Percentiles rank a stretch among this genome's conserved stretches.
Evolutionary conservation across 345 rosid species (phyloP).

Genomic region (Theobroma cacao): DNA sequence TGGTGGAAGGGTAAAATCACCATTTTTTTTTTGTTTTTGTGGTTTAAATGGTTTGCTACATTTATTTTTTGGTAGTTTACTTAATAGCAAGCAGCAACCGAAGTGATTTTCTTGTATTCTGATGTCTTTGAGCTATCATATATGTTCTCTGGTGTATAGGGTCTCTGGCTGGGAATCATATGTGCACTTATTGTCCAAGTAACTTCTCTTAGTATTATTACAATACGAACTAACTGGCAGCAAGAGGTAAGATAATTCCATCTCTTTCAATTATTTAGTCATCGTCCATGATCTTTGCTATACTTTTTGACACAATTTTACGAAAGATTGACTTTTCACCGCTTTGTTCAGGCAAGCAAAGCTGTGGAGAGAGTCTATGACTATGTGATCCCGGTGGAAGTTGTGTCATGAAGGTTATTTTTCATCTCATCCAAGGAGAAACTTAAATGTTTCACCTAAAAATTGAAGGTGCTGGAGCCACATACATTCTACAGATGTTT

Average conservation of each 20-base stretch:
- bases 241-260: slow-evolving; percentile 30
- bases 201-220: slow-evolving; percentile 24
- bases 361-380: slow-evolving; percentile 30
- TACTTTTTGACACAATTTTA: background rate
- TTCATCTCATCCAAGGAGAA: background rate
- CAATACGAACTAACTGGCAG: slow-evolving; percentile 32
- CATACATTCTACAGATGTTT: background rate
- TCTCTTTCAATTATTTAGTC: background rate
- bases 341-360: slow-evolving; percentile 30
- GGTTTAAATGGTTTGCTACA: background rate
- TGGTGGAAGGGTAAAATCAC: slow-evolving; percentile 34
- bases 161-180: slow-evolving; percentile 54
- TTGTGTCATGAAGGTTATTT: background rate
- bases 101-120: background rate
- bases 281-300: background rate
- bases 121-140: background rate
- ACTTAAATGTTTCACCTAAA: background rate
- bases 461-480: background rate
- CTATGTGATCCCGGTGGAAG: slow-evolving; percentile 1
- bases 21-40: background rate
- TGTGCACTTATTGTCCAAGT: slow-evolving; percentile 44
- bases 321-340: background rate
- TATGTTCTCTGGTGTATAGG: slow-evolving; percentile 20
- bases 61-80: background rate
- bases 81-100: background rate